Percentiles rank a stretch among this genome's conserved stretches.
These are phyloP conservation scores for Rhizodiscina lignyota DNA, from an alignment of 495 filamentous ascomycete genomes.

Conservation along the genomic window DNA sequence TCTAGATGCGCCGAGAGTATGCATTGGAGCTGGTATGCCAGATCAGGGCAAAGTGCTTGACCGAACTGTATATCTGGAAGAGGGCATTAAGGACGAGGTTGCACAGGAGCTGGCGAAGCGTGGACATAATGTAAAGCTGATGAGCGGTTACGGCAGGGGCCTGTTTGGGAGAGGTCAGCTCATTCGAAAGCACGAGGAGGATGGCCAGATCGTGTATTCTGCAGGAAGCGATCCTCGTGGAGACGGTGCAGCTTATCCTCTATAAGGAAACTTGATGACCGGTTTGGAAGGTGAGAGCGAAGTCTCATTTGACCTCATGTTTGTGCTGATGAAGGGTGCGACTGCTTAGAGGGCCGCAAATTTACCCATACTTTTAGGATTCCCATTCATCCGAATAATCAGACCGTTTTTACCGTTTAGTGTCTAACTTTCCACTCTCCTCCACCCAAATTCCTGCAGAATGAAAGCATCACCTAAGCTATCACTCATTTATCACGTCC, in stretches of 20 bases:
- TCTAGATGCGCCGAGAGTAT: conserved; percentile 77
- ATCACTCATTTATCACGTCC: too few species aligned
- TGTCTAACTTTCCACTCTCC: too few species aligned
- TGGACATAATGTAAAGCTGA: conserved; percentile 59
- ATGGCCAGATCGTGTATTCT: conserved; percentile 54
- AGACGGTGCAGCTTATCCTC: conserved; percentile 68
- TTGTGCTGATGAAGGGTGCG: too few species aligned
- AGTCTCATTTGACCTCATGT: too few species aligned
- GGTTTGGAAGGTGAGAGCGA: too few species aligned
- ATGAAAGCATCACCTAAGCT: too few species aligned
- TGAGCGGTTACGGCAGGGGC: conserved; percentile 46
- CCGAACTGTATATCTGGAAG: conserved; percentile 61
- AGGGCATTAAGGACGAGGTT: conserved; percentile 56
- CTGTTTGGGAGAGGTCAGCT: conserved; percentile 87
- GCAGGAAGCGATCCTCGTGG: conserved; percentile 80
- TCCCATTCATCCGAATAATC: too few species aligned
- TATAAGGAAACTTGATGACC: too few species aligned
- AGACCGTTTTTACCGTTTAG: too few species aligned
- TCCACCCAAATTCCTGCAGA: too few species aligned
- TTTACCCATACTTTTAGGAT: too few species aligned
- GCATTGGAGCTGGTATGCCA: conserved; percentile 55
- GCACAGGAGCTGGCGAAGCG: conserved; percentile 45
- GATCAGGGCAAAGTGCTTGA: conserved; percentile 33
- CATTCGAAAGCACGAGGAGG: conserved; percentile 58
- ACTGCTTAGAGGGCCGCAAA: too few species aligned